Percentiles rank a stretch among this genome's conserved stretches.
Evolutionary conservation across 2,329 filamentous ascomycete species (phyloP).

Genomic region (Fusarium verrucosum): DNA sequence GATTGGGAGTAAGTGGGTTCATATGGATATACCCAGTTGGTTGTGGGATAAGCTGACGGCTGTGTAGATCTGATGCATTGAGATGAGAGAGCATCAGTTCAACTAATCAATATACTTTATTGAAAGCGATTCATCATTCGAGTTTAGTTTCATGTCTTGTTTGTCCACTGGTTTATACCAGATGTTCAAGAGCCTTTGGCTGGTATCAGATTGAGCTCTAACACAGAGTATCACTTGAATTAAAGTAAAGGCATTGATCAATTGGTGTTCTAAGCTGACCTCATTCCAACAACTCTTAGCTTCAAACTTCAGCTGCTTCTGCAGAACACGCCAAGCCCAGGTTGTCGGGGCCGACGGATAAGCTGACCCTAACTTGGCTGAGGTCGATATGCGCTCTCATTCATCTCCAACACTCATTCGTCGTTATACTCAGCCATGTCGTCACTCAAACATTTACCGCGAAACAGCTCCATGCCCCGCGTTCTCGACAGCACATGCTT

Average conservation of each 20-base stretch:
- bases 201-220: neutral
- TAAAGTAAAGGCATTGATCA: neutral
- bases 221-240: neutral
- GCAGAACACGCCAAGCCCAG: slow-evolving; percentile 9
- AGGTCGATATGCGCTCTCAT: neutral
- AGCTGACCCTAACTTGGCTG: slow-evolving; percentile 20
- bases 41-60: slow-evolving; percentile 25
- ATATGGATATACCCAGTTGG: slow-evolving; percentile 10
- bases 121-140: neutral
- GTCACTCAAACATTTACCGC: slow-evolving; percentile 32
- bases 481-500: slow-evolving; percentile 27
- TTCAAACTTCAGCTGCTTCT: slow-evolving; percentile 2
- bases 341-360: slow-evolving; percentile 6
- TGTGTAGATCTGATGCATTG: slow-evolving; percentile 8
- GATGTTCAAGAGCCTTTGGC: neutral
- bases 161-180: neutral
- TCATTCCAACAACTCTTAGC: slow-evolving; percentile 8
- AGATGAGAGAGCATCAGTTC: neutral
- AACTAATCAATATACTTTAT: neutral
- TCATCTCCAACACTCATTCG: slow-evolving; percentile 16
- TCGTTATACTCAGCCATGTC: slow-evolving; percentile 24
- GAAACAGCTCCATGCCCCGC: slow-evolving; percentile 27
- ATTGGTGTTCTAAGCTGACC: slow-evolving; percentile 22
- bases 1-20: slow-evolving; percentile 8
- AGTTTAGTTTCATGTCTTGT: neutral